Base-by-base conservation (phyloP, 208 protist species). In the Acanthamoeba royreba region DNA sequence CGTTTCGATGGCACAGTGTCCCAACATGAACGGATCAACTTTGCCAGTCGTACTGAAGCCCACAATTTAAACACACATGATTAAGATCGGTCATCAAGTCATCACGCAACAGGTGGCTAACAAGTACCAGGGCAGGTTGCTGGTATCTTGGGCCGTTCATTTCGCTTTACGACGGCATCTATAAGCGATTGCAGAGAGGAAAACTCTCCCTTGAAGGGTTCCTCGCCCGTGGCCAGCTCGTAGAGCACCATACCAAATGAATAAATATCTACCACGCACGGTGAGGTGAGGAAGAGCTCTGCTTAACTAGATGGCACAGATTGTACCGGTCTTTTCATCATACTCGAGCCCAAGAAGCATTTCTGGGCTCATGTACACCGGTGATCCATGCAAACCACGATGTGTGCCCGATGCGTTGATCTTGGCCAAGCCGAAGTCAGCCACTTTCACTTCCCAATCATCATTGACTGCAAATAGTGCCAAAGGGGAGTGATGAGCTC, bases 1-100 rank as follows among this genome's bases (percentile, higher is more conserved):
- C 85, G 49, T 31, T 91, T 91, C 52, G 85, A 42, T 22, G 85
- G 85, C 33, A 53, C 85, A 7, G 85, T 91, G 85, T 91, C 85
- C 85, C 85, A 91, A 22, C 85, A 91, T 13, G 35, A 49, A 4
- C 85, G 85, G 4, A 91, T 91, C 38, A 91, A 31, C 28, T 91
- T 42, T 0, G 52, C 55, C 43, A 91, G 22, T 8, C 43, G 49
- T 31, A 87, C 49, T 85, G 45, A 2, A 77, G 8, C 11, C 66
- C 13, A 77, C n/a, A 40, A 77, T 15, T 31, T 31, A 33, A 22
- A 13, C 45, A 45, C 35, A 25, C n/a, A n/a, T 45, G 38, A 5
- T 15, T 35, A 83, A 38, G 40, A 42, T 13, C 19, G 31, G 4
- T 83, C 72, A 83, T 8, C 72, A 0, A 83, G 35, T 35, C 19